Conservation (phyloP, 2,329 filamentous ascomycete genomes). For the Paraphaeosphaeria sporulosa region DNA sequence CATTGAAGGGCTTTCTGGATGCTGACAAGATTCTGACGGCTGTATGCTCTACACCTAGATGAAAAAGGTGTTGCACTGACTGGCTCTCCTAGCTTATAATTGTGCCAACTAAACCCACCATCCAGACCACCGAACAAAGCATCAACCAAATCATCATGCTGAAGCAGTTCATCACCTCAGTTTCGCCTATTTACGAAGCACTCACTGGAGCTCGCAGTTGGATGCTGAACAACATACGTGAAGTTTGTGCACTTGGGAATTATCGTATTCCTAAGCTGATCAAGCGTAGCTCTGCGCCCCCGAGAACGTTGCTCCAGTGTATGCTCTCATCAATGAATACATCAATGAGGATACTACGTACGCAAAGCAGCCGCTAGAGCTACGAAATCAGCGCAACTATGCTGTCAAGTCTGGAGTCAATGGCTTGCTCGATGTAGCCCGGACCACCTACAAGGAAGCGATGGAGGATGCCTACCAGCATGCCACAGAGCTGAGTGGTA, state of each 20-base stretch:
- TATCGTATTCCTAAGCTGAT: conserved; percentile 4
- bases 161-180: conserved; percentile 78
- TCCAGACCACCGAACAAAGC: conserved; percentile 77
- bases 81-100: conserved; percentile 68
- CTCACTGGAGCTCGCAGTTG: conserved; percentile 69
- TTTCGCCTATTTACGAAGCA: conserved; percentile 72
- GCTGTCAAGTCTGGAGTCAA: conserved; percentile 88
- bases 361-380: conserved; percentile 79
- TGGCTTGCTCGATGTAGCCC: conserved; percentile 85
- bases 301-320: conserved; percentile 66
- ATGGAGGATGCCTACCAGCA: conserved; percentile 79
- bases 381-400: conserved; percentile 89
- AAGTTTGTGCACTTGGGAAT: conserved; percentile 47
- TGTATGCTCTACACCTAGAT: conserved; percentile 53
- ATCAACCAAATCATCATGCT: conserved; percentile 88
- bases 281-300: conserved; percentile 66
- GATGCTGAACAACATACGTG: conserved; percentile 72
- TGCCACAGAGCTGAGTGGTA: conserved; percentile 72
- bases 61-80: conserved; percentile 24
- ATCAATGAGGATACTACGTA: conserved; percentile 85
- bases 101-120: conserved; percentile 70
- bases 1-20: conserved; percentile 78
- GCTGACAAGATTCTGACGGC: conserved; percentile 80
- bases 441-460: conserved; percentile 88
- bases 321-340: conserved; percentile 69